Conservation (phyloP, 177 flowering plant genomes). For the Vitis hybrid region DNA sequence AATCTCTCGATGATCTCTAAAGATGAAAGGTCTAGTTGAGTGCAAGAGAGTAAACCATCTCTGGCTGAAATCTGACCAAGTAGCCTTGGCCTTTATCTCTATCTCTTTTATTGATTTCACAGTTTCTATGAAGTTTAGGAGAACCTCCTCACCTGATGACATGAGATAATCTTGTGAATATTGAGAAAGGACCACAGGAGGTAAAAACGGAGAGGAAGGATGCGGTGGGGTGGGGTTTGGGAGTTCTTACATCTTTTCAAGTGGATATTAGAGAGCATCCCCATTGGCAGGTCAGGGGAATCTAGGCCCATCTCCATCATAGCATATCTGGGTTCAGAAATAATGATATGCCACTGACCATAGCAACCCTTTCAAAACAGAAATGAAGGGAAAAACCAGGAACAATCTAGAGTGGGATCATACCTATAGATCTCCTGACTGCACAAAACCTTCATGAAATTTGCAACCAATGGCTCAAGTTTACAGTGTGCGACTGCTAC, state of each 20-base stretch:
- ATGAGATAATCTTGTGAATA: neutral
- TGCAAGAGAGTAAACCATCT: constrained; percentile 78
- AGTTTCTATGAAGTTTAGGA: constrained; percentile 43
- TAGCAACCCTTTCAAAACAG: too few species aligned
- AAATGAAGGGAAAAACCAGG: too few species aligned
- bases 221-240: neutral
- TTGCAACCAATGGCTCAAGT: constrained; percentile 66
- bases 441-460: constrained; percentile 72
- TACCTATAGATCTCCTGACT: constrained; percentile 78
- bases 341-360: too few species aligned
- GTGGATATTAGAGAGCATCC: constrained; percentile 66
- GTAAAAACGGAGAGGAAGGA: neutral
- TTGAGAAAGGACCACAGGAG: neutral
- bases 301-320: constrained; percentile 81
- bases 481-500: constrained; percentile 61
- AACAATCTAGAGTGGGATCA: too few species aligned
- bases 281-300: constrained; percentile 63
- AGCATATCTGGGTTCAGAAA: constrained; percentile 49
- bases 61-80: constrained; percentile 71
- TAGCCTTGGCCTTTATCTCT: constrained; percentile 38
- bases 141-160: constrained; percentile 61
- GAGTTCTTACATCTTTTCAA: constrained; percentile 54
- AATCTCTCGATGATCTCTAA: constrained; percentile 50
- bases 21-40: constrained; percentile 61
- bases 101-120: constrained; percentile 38